A percentile compares a stretch with the other conserved stretches of the same genome.
These are phyloP conservation scores for Danielia oregonensis DNA, from an alignment of 805 yeast genomes.

Conservation along the genomic window DNA sequence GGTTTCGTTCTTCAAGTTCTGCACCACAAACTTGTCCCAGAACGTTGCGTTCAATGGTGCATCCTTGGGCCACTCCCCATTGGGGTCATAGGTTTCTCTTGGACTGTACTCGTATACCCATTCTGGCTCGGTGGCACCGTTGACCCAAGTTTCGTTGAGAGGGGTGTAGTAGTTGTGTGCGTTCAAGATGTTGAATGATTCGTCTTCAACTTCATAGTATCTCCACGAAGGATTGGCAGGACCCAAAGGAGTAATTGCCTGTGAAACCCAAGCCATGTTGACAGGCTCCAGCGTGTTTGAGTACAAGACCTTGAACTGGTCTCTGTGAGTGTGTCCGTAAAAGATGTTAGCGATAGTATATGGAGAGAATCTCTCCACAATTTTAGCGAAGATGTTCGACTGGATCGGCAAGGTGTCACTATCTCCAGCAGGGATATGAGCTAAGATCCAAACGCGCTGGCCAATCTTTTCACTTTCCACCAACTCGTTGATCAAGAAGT, in stretches of 20 bases:
- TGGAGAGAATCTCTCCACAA: slow-evolving; percentile 65
- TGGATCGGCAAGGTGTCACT: slow-evolving; percentile 59
- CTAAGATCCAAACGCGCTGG: slow-evolving; percentile 70
- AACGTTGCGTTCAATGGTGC: slow-evolving; percentile 66
- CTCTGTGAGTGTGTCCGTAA: slow-evolving; percentile 70
- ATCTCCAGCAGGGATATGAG: slow-evolving; percentile 62
- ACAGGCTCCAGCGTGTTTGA: slow-evolving; percentile 33
- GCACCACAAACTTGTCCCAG: slow-evolving; percentile 56
- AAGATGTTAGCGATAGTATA: slow-evolving; percentile 64
- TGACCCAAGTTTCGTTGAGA: slow-evolving; percentile 53
- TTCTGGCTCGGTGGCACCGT: slow-evolving; percentile 52
- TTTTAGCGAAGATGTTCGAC: slow-evolving; percentile 50
- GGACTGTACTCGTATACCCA: slow-evolving; percentile 68
- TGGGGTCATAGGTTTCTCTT: slow-evolving; percentile 51
- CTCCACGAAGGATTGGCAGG: slow-evolving; percentile 70
- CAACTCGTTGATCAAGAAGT: slow-evolving; percentile 59
- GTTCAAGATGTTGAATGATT: slow-evolving; percentile 59
- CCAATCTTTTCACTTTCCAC: slow-evolving; percentile 53
- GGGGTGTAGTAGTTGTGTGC: slow-evolving; percentile 56
- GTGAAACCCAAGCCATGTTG: slow-evolving; percentile 61
- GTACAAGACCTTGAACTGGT: slow-evolving; percentile 61
- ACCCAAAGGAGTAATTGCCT: slow-evolving; percentile 59
- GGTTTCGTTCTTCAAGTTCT: slow-evolving; percentile 33
- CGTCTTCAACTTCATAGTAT: slow-evolving; percentile 62
- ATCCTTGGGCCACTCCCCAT: slow-evolving; percentile 51